Conservation (phyloP, 1,284 basidiomycete genomes). For the Volvariella volvacea region DNA sequence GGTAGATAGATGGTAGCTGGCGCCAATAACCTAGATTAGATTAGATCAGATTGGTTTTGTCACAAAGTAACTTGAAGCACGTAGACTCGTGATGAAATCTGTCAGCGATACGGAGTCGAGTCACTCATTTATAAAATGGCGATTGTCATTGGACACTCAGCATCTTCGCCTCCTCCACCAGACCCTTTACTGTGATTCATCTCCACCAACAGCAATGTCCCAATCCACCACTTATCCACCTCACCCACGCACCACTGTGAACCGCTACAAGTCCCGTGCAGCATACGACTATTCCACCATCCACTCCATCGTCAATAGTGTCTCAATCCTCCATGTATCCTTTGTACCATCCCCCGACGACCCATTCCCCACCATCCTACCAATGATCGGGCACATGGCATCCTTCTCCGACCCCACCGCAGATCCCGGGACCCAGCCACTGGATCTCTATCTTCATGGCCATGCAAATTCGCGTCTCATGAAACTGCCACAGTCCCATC, state of each 20-base stretch:
- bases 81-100: too few species aligned
- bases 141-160: too few species aligned
- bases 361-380: constrained; percentile 18
- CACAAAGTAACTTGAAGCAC: too few species aligned
- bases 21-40: too few species aligned
- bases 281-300: constrained; percentile 17
- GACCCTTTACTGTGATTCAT: too few species aligned
- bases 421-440: constrained; percentile 4
- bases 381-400: constrained; percentile 18
- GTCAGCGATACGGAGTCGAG: too few species aligned
- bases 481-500: constrained; percentile 11
- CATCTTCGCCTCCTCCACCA: too few species aligned
- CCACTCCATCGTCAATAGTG: constrained; percentile 15
- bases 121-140: too few species aligned
- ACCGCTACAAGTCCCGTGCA: constrained; percentile 3
- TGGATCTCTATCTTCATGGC: constrained; percentile 17
- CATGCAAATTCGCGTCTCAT: constrained; percentile 16
- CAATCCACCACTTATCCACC: background rate
- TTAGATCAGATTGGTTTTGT: too few species aligned
- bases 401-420: constrained; percentile 9
- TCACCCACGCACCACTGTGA: background rate
- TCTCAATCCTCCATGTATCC: constrained; percentile 17
- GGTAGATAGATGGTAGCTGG: too few species aligned
- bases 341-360: constrained; percentile 18
- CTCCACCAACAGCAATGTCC: too few species aligned